Evolutionary conservation across 1,284 basidiomycete genomes (phyloP), one percentile per base, ranked within the genome.

Genomic region (Leccinum subrobustum): DNA sequence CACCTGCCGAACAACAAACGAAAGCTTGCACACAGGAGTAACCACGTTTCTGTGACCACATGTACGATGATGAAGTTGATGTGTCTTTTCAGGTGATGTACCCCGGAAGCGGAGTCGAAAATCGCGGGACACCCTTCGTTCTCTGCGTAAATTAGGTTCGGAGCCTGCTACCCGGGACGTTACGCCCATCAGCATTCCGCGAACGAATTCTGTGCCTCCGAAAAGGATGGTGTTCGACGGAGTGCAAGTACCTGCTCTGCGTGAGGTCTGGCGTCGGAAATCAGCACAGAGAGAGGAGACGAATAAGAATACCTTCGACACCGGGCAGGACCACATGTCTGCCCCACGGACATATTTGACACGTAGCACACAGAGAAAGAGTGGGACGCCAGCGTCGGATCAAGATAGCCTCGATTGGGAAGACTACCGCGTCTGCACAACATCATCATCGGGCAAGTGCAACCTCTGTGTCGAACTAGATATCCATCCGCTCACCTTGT

Each of bases 391-490:
- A 6, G 47, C 53, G 14, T 56, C 57, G 18, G 63, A 65, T 16
- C 61, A 64, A 25, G 65, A 71, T 8, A 72, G 73, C n/a, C 69
- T 78, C 33, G 71, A 71, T 58, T 75, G 77, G 76, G 77, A 78
- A 60, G 63, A 70, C 31, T 18, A 53, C 16, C 65, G 61, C 25
- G n/a, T 65, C 23, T 50, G 69, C 16, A 55, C 23, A 27, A 60
- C 62, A 29, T 58, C 60, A 44, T 75, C 73, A 20, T 75, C 73
- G 3, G 73, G 74, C 64, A 57, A 48, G 65, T 59, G 14, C 27
- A 12, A 39, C 25, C 33, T 47, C n/a, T 44, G 25, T 29, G 29
- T 51, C 3, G 16, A 35, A 31, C 31, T 12, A 3, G 12, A 27
- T 48, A 16, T 37, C 3, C 53, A 3, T 54, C 23, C 12, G n/a